phyloP scores from a whole-genome alignment of 2,329 filamentous ascomycete species.

The Cladophialophora immunda region DNA sequence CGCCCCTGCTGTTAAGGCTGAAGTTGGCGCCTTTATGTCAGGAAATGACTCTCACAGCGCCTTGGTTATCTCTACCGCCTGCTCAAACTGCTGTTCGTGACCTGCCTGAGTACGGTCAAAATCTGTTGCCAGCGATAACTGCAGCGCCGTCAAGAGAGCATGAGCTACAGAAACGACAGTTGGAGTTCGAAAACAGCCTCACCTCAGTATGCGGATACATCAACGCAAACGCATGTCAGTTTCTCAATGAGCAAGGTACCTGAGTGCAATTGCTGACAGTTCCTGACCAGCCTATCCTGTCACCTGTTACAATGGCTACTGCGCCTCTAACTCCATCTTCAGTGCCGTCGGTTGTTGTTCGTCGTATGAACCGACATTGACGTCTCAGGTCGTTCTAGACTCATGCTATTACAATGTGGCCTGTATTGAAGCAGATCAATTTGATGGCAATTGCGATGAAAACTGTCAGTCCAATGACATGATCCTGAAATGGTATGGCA shows the following conservation, averaged over 20 bases:
- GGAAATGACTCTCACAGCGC: neutral
- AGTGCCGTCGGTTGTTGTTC: neutral
- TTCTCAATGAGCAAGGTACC: neutral
- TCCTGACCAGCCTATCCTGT: neutral
- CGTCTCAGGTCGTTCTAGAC: neutral
- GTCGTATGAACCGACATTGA: neutral
- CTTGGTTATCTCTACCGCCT: neutral
- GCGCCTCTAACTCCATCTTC: neutral
- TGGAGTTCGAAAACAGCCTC: neutral
- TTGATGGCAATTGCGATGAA: conserved; percentile 5
- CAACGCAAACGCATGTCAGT: conserved; percentile 10
- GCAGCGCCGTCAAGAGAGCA: neutral
- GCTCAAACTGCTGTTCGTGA: neutral
- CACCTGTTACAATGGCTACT: neutral
- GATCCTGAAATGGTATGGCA: conserved; percentile 14
- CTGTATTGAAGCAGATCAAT: conserved; percentile 1
- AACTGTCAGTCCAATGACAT: conserved; percentile 14
- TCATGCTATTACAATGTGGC: neutral
- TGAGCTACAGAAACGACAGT: neutral
- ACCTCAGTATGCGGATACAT: conserved; percentile 12
- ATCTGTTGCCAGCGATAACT: neutral
- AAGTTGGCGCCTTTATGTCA: neutral
- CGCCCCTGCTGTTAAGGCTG: neutral
- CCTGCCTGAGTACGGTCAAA: neutral
- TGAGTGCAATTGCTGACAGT: neutral